Evolutionary conservation across 352 stramenopile genomes (phyloP).

Genomic region (Vaucheria bursata): DNA sequence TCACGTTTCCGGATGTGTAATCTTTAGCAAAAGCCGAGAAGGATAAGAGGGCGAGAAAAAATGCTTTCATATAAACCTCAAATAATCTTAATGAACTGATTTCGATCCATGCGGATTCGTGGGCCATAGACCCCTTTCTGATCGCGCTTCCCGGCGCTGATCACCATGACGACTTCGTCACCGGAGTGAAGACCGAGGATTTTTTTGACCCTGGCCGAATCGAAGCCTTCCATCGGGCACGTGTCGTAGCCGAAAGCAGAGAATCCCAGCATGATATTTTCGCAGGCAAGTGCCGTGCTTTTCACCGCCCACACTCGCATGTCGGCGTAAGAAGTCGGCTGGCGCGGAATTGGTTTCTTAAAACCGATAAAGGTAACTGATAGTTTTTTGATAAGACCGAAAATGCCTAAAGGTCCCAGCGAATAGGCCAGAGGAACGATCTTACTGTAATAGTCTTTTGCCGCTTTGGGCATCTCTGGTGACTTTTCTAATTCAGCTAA

Average conservation of each 20-base stretch:
- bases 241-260: not conserved
- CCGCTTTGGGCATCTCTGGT: not conserved
- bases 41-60: too few species aligned
- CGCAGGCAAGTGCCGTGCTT: not conserved
- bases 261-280: not conserved
- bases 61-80: too few species aligned
- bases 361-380: not conserved
- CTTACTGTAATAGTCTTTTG: not conserved
- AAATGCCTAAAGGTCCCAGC: not conserved
- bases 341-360: not conserved
- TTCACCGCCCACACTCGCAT: not conserved
- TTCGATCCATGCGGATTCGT: not conserved
- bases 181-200: not conserved
- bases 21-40: too few species aligned
- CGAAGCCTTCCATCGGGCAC: slow-evolving; percentile 1
- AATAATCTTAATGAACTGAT: not conserved
- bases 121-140: not conserved
- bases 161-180: not conserved
- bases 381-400: not conserved
- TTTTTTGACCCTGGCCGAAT: not conserved
- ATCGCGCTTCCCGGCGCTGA: not conserved
- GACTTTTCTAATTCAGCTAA: not conserved
- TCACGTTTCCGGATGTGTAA: too few species aligned
- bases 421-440: not conserved
- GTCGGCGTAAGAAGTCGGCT: not conserved